Evolutionary conservation across 169 alveolate species (phyloP), one percentile per base, ranked within the genome.

Genomic region (Plasmodium relictum): DNA sequence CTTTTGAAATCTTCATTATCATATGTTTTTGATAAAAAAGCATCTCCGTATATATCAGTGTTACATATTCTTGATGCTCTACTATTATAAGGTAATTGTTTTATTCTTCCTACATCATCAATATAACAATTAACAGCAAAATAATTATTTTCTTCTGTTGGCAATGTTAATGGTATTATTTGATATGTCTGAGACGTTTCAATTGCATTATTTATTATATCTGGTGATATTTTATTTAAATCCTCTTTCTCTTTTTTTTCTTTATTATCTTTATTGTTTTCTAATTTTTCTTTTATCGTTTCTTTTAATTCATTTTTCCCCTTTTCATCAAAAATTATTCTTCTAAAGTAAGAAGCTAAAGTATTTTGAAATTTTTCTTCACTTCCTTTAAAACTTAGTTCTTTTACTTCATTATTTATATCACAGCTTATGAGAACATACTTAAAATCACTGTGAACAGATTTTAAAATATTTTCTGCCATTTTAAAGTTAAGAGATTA

Each of bases 21-120:
- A 69, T 93, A 96, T 12, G 98, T 94, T 83, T 91, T 89, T 14
- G 98, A 96, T 37, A 96, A 71, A 80, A 96, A 96, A 52, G 98
- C 96, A 76, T 96, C 98, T 44, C 98, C 98, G 37, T 97, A 92
- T 26, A 96, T 94, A 56, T 96, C 97, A 83, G 91, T 68, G 45
- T 97, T 96, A 61, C 98, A 96, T 10, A 96, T 90, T 52, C 97
- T 94, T 4, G 98, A 91, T 10, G 98, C 98, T 39, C 98, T 70
- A 16, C 98, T 94, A 74, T 96, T 96, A n/a, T 86, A 90, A 6
- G 97, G 97, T 58, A 96, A 88, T 66, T 94, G 95, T 73, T 96
- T 96, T 14, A 96, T 95, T 20, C 98, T 78, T 44, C 98, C 98
- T 24, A 96, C 83, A 69, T 95, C 93, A 89, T 96, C 98, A 83